Base-by-base conservation (phyloP, 1,284 basidiomycete genomes). In the Ustanciosporium gigantosporum region DNA sequence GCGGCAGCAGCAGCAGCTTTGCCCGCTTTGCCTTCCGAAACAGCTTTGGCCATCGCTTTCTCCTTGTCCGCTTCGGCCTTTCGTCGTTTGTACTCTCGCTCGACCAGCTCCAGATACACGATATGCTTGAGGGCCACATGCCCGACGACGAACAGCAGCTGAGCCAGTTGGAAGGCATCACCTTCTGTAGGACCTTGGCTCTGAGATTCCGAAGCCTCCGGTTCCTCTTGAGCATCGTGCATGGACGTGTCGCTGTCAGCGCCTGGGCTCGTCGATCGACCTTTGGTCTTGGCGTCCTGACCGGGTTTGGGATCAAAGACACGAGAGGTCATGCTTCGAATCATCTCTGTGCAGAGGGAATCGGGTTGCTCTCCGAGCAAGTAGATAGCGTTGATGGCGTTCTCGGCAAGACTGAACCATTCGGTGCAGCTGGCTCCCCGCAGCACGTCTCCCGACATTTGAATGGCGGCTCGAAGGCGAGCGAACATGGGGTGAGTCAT, bases 111-210 rank as follows among this genome's bases (percentile, higher is more conserved):
- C 24, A 98, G 84, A 77, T 91, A 95, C 20, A 95, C 92, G 47
- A 97, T 91, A 60, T 98, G 92, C 79, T 97, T 97, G 80, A 98
- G 90, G 5, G 92, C 91, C 16, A 95, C 89, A 78, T 98, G 94
- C 0, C 94, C 95, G 5, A 96, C 91, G 31, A 90, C 84, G 75
- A 97, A 98, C 6, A 98, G 81, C 16, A 97, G 83, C 76, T 97
- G 93, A 46, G 88, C 89, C 15, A 98, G 83, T 52, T 86, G 84
- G 77, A 94, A 96, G 0, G 88, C 86, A 16, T 66, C 61, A 19
- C 57, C 58, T 45, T 50, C 47, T 16, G 41, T 37, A 2, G 59
- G 52, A 16, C 29, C 48, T 9, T 55, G 43, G 3, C 45, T 40
- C 24, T 36, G 36, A 7, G 48, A 51, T 20, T 38, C 36, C 11